A percentile compares a stretch with the other conserved stretches of the same genome.
These are phyloP conservation scores for Nannochloris sp. DNA, from an alignment of 139 green algal genomes.

Conservation along the genomic window DNA sequence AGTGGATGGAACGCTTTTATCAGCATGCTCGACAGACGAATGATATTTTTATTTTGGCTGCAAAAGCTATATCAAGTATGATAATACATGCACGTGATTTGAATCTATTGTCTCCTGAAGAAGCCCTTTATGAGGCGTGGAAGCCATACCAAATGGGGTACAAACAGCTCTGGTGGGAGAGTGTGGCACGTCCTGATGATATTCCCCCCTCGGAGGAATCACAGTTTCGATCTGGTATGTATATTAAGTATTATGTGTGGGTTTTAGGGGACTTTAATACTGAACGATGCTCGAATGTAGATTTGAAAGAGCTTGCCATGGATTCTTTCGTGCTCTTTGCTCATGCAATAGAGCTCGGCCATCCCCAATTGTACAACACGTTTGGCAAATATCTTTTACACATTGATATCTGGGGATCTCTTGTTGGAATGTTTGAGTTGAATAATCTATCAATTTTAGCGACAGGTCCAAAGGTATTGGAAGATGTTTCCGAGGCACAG, in stretches of 20 bases:
- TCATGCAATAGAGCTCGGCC: constrained; percentile 22
- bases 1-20: constrained; percentile 5
- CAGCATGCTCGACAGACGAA: constrained; percentile 6
- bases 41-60: constrained; percentile 17
- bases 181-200: constrained; percentile 56
- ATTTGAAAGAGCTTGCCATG: constrained; percentile 49
- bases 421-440: constrained; percentile 93
- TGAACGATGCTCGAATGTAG: not conserved
- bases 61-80: not conserved
- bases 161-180: constrained; percentile 85
- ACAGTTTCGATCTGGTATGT: too few relatives aligned
- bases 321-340: constrained; percentile 69
- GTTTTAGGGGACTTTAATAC: too few relatives aligned
- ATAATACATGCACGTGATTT: not conserved
- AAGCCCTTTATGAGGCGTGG: too few relatives aligned
- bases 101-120: too few relatives aligned
- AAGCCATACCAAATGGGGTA: constrained; percentile 53
- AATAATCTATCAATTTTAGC: constrained; percentile 82
- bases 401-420: constrained; percentile 58
- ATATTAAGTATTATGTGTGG: too few relatives aligned
- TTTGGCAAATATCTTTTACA: constrained; percentile 53
- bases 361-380: constrained; percentile 6
- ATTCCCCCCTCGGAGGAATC: constrained; percentile 32
- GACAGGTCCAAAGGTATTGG: constrained; percentile 1
- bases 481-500: constrained; percentile 5